phyloP scores from a whole-genome alignment of 106 monocot species.

The Allium fistulosum region DNA sequence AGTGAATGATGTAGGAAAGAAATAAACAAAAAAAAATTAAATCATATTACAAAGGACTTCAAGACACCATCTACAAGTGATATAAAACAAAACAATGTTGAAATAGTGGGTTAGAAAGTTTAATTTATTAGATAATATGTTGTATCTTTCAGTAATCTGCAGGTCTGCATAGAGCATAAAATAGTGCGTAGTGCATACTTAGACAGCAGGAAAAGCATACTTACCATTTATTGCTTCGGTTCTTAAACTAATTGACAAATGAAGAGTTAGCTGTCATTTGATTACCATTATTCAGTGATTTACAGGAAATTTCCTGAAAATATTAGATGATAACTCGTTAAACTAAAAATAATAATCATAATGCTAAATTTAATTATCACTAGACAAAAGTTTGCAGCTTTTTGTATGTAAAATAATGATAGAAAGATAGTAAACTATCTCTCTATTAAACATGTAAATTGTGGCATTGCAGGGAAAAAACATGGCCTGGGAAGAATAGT shows the following conservation, averaged over 20 bases:
- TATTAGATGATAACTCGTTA: background rate
- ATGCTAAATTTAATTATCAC: no score
- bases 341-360: no score
- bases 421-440: no score
- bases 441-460: no score
- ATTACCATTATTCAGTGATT: constrained; percentile 50
- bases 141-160: background rate
- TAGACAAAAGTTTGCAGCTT: background rate
- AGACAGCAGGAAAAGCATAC: background rate
- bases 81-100: background rate
- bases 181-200: background rate
- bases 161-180: background rate
- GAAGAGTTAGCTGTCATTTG: constrained; percentile 52
- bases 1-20: no score
- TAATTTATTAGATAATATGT: no score
- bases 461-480: no score
- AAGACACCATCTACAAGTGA: background rate
- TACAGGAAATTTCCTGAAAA: constrained; percentile 71
- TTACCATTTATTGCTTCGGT: constrained; percentile 79
- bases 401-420: no score
- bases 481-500: no score
- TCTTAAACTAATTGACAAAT: constrained; percentile 51
- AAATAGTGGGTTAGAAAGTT: background rate
- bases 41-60: background rate
- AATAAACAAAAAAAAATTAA: no score